phyloP scores from a whole-genome alignment of 164 flowering plant genomes.

The Kalanchoe fedtschenkoi region DNA sequence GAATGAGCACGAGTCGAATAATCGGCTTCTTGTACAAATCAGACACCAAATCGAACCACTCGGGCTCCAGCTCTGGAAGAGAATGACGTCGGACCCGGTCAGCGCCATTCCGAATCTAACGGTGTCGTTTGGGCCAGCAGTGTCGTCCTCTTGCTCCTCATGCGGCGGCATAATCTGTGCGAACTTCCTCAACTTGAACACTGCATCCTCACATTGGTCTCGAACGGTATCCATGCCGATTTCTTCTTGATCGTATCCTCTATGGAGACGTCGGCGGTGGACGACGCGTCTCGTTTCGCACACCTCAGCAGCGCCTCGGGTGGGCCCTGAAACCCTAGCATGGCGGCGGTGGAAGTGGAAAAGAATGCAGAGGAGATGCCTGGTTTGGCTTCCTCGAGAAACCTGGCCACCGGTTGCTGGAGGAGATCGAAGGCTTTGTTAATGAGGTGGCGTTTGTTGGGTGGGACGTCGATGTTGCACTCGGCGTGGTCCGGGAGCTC shows the following conservation, averaged over 20 bases:
- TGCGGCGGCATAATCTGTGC: too few species aligned
- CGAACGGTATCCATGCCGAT: slow-evolving; percentile 5
- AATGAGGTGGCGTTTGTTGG: slow-evolving; percentile 15
- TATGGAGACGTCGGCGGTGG: slow-evolving; percentile 7
- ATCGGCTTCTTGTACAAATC: slow-evolving; percentile 12
- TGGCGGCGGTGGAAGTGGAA: slow-evolving; percentile 12
- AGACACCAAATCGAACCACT: slow-evolving; percentile 12
- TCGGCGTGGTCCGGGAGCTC: too few species aligned
- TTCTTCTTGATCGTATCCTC: slow-evolving; percentile 17
- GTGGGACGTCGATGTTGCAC: slow-evolving; percentile 29
- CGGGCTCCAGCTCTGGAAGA: slow-evolving; percentile 14
- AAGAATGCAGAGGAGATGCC: slow-evolving; percentile 13
- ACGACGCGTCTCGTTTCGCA: background rate
- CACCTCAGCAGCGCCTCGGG: background rate
- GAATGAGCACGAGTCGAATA: slow-evolving; percentile 19
- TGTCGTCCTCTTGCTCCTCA: too few species aligned
- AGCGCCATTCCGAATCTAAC: slow-evolving; percentile 6
- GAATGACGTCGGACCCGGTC: slow-evolving; percentile 8
- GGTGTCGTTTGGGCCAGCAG: slow-evolving; percentile 7
- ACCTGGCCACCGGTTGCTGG: background rate
- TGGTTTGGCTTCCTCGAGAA: slow-evolving; percentile 4
- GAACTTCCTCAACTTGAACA: background rate
- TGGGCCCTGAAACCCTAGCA: slow-evolving; percentile 5
- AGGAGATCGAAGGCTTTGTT: slow-evolving; percentile 23
- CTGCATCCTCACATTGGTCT: background rate